phyloP scores from a whole-genome alignment of 345 rosid species.

The Eucalyptus guilfoylei region DNA sequence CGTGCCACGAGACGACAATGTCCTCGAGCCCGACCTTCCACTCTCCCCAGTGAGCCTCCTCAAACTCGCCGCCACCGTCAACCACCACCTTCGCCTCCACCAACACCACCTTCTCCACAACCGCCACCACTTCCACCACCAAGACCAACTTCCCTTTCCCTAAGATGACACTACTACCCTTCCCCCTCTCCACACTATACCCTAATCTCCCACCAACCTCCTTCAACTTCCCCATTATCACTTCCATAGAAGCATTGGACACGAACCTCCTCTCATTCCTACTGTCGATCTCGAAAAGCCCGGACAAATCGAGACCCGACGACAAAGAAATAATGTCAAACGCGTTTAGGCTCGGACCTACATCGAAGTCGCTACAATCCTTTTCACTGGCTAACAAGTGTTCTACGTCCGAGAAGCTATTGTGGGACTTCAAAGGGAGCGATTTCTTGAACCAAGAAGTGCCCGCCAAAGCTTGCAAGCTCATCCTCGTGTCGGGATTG shows the following conservation, averaged over 20 bases:
- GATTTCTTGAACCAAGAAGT: slow-evolving; percentile 52
- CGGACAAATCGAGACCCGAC: slow-evolving; percentile 59
- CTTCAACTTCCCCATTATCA: slow-evolving; percentile 39
- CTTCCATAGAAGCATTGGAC: slow-evolving; percentile 28
- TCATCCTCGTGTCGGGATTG: slow-evolving; percentile 59
- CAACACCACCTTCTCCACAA: slow-evolving; percentile 10
- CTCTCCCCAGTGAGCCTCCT: slow-evolving; percentile 25
- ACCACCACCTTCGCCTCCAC: slow-evolving; percentile 20
- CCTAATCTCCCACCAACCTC: slow-evolving; percentile 26
- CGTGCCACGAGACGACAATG: slow-evolving; percentile 18
- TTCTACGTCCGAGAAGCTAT: neutral
- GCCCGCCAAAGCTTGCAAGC: slow-evolving; percentile 27
- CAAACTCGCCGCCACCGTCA: slow-evolving; percentile 9
- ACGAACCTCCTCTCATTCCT: slow-evolving; percentile 56
- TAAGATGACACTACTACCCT: slow-evolving; percentile 9
- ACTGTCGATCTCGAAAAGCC: slow-evolving; percentile 32
- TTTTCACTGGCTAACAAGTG: neutral
- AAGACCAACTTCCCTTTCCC: slow-evolving; percentile 17
- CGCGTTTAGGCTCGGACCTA: slow-evolving; percentile 23
- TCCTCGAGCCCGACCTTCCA: slow-evolving; percentile 18
- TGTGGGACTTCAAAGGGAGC: slow-evolving; percentile 6
- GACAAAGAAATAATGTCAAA: slow-evolving; percentile 72
- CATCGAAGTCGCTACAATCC: neutral
- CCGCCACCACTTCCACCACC: slow-evolving; percentile 19
- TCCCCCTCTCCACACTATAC: slow-evolving; percentile 17